A percentile compares a stretch with the other conserved stretches of the same genome.
Evolutionary conservation across 352 stramenopile species (phyloP).

Genomic region (Pythium folliculosum): DNA sequence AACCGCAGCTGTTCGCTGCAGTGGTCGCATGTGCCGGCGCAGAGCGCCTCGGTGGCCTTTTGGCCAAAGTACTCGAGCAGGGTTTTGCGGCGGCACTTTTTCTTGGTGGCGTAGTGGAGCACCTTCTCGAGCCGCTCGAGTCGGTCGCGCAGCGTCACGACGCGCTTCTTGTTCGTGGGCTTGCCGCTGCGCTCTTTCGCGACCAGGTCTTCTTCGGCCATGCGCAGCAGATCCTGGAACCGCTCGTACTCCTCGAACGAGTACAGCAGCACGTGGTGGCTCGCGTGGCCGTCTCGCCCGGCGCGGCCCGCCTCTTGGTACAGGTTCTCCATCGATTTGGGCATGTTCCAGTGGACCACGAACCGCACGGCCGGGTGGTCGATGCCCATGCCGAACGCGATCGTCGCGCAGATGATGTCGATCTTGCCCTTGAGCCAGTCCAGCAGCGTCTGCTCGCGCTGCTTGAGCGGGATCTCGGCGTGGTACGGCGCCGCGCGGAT

Average conservation of each 20-base stretch:
- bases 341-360: slow-evolving; percentile 88
- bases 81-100: slow-evolving; percentile 42
- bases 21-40: slow-evolving; percentile 46
- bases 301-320: slow-evolving; percentile 96
- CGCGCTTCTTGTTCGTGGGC: slow-evolving; percentile 8
- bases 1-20: slow-evolving; percentile 46
- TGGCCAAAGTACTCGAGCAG: slow-evolving; percentile 57
- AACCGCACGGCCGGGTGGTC: slow-evolving; percentile 90
- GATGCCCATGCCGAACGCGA: slow-evolving; percentile 94
- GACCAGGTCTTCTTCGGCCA: slow-evolving; percentile 13
- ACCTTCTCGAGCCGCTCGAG: slow-evolving; percentile 39
- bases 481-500: slow-evolving; percentile 49
- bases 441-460: slow-evolving; percentile 46
- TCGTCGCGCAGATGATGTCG: slow-evolving; percentile 90
- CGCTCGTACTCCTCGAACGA: slow-evolving; percentile 46
- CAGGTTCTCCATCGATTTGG: slow-evolving; percentile 93
- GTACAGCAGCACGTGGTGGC: slow-evolving; percentile 88
- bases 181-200: slow-evolving; percentile 30
- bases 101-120: slow-evolving; percentile 39
- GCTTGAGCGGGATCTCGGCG: slow-evolving; percentile 43
- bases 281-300: slow-evolving; percentile 90
- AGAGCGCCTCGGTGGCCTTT: slow-evolving; percentile 37
- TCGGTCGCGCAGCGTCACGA: slow-evolving; percentile 20
- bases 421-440: slow-evolving; percentile 50
- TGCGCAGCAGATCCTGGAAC: slow-evolving; percentile 37